Evolutionary conservation across 2,329 filamentous ascomycete species (phyloP), one percentile per base, ranked within the genome.

Genomic region (Diaporthe citri): DNA sequence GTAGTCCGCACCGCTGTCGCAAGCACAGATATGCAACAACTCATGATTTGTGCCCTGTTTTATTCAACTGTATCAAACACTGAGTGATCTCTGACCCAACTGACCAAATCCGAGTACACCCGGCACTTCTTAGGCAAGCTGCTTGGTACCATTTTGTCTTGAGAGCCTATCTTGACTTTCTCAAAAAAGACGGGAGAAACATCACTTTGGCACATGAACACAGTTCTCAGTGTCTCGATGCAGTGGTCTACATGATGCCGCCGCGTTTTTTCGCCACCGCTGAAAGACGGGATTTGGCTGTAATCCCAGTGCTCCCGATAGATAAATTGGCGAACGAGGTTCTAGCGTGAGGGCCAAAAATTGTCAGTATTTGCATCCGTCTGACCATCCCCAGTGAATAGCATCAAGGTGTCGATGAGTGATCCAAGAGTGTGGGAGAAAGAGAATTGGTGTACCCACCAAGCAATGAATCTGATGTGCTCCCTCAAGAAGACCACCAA

Each of bases 171-270:
- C 17, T 59, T 34, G 31, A 60, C 31, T 25, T 60, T 60, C 22
- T 60, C 31, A 25, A 60, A 60, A n/a, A 36, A 8, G 39, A 60
- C 15, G 10, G 57, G 22, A 39, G 22, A 39, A 12, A 39, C 31
- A 60, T 60, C 31, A 7, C 57, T 39, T 9, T 60, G 57, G 20
- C 57, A 60, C 57, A 60, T 60, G 34, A 60, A 41, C 34, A 60
- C 31, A 41, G 34, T 60, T 60, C 57, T 55, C 51, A 55, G 51
- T 28, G 51, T 55, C 51, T 55, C 51, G 25, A 55, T 55, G 51
- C 51, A 55, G 25, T 55, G 51, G 51, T 55, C 51, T 5, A 55
- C n/a, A 15, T 55, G 51, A 55, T 55, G 51, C 51, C 51, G 51
- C 4, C 51, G 51, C 51, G n/a, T 55, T 6, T 55, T 55, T 55